Base-by-base conservation (phyloP, 371 early-diverging fungal species). In the Mucor racemosus region DNA sequence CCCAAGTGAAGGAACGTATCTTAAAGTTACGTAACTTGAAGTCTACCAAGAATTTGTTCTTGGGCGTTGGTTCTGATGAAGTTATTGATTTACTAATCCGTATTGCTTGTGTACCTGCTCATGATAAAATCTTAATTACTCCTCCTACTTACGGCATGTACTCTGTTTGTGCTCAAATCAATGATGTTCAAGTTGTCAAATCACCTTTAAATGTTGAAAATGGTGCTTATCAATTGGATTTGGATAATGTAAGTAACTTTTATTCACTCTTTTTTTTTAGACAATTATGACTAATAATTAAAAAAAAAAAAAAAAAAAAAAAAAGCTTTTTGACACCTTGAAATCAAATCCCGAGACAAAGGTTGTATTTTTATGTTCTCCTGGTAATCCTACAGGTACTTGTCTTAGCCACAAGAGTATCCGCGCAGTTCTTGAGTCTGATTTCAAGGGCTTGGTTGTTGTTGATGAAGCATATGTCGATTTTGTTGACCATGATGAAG, bases 111-210 rank as follows among this genome's bases (percentile, higher is more conserved):
- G 82, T 85, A 17, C 99, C 99, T 11, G 93, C 88, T 46, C 85
- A 86, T 67, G 98, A 99, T 74, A 91, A 93, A 77, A 89, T 98
- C 68, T 81, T 99, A 60, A 92, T 97, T 60, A 93, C 93, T 8
- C 98, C 98, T 62, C 98, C 99, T 4, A 98, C 98, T 34, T 99
- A 99, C 75, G 99, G 99, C 71, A 99, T 99, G 99, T 99, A 99
- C 84, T 84, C 87, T 15, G 97, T 97, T 15, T 90, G 87, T 61
- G 97, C 97, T 44, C 89, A 93, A 70, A 90, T 95, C 76, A 98
- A 99, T 76, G 98, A 98, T 76, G 95, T 96, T 0, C 82, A 75
- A 57, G 90, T 97, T 38, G 91, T 94, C 58, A 91, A 92, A 68
- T 93, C 94, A 26, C 88, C 87, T 33, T 78, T 98, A 56, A 77